These are phyloP conservation scores for Podospora tetraspora DNA, from an alignment of 495 filamentous ascomycete genomes.

Conservation along the genomic window DNA sequence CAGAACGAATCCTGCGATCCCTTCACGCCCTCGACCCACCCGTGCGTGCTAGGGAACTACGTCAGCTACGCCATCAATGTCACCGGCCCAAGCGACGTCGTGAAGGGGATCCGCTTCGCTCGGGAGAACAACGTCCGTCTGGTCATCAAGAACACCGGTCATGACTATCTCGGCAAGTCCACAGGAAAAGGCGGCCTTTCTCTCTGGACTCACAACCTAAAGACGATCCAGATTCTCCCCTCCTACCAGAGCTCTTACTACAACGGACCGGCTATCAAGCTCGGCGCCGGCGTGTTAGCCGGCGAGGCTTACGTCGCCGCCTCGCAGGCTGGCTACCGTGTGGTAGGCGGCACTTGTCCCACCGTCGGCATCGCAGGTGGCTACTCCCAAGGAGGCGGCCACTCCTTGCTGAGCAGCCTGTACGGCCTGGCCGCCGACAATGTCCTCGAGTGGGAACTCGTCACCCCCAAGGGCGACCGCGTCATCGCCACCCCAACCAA, in stretches of 20 bases:
- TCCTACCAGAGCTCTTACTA: constrained; percentile 34
- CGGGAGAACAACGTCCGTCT: constrained; percentile 32
- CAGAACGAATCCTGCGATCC: constrained; percentile 53
- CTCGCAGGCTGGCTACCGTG: constrained; percentile 33
- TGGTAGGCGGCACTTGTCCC: constrained; percentile 43
- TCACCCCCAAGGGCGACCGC: constrained; percentile 42
- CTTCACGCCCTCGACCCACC: constrained; percentile 32
- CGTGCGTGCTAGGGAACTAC: constrained; percentile 52
- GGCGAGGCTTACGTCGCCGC: constrained; percentile 43
- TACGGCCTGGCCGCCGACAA: constrained; percentile 59
- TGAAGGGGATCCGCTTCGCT: constrained; percentile 44
- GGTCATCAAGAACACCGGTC: constrained; percentile 42
- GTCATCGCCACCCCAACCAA: constrained; percentile 41
- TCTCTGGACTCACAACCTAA: constrained; percentile 59
- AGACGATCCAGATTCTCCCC: constrained; percentile 36
- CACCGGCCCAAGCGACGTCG: constrained; percentile 31
- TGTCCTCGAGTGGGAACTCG: constrained; percentile 52
- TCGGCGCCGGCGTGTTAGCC: constrained; percentile 51
- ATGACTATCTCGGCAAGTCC: constrained; percentile 40
- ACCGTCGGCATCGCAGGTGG: constrained; percentile 48
- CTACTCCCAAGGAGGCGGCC: constrained; percentile 56
- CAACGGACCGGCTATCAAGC: constrained; percentile 42
- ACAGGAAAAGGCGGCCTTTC: constrained; percentile 50
- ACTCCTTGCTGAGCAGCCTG: constrained; percentile 43
- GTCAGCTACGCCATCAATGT: constrained; percentile 52